phyloP scores from a whole-genome alignment of 1,284 basidiomycete genomes.

The Pseudozyma flocculosa region DNA sequence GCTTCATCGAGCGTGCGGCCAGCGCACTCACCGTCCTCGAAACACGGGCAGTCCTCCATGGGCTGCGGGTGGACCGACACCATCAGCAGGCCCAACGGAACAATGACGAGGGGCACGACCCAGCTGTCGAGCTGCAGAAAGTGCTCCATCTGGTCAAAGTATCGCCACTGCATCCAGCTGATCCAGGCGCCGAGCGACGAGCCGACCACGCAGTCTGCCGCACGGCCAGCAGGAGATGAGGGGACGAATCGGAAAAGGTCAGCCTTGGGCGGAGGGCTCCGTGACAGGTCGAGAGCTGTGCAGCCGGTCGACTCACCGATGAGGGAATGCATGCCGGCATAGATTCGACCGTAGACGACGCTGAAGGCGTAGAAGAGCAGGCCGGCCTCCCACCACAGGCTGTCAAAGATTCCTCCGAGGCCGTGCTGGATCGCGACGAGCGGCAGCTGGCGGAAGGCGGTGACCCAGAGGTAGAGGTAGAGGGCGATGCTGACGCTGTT shows the following conservation, averaged over 20 bases:
- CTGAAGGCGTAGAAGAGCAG: conserved; percentile 62
- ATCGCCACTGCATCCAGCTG: conserved; percentile 59
- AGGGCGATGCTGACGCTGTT: conserved; percentile 81
- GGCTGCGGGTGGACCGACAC: conserved; percentile 81
- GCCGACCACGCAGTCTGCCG: conserved; percentile 55
- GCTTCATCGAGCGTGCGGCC: too few species aligned
- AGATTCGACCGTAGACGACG: conserved; percentile 84
- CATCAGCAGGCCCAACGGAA: conserved; percentile 69
- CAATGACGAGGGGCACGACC: conserved; percentile 69
- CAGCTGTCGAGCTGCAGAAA: conserved; percentile 58
- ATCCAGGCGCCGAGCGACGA: conserved; percentile 48
- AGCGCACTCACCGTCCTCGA: conserved; percentile 88
- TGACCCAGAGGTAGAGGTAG: conserved; percentile 49
- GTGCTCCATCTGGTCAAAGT: conserved; percentile 54
- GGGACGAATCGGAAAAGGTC: too few species aligned
- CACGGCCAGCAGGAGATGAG: neutral
- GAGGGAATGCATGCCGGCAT: conserved; percentile 62
- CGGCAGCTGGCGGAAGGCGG: conserved; percentile 5
- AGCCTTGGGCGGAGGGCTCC: too few species aligned
- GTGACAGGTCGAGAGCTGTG: too few species aligned
- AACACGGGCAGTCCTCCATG: conserved; percentile 93
- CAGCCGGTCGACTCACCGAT: conserved; percentile 22
- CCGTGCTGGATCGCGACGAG: neutral
- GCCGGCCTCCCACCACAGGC: conserved; percentile 34
- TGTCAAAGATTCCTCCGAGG: conserved; percentile 14